phyloP scores from a whole-genome alignment of 176 grass and related monocot species.

The Phyllostachys edulis region DNA sequence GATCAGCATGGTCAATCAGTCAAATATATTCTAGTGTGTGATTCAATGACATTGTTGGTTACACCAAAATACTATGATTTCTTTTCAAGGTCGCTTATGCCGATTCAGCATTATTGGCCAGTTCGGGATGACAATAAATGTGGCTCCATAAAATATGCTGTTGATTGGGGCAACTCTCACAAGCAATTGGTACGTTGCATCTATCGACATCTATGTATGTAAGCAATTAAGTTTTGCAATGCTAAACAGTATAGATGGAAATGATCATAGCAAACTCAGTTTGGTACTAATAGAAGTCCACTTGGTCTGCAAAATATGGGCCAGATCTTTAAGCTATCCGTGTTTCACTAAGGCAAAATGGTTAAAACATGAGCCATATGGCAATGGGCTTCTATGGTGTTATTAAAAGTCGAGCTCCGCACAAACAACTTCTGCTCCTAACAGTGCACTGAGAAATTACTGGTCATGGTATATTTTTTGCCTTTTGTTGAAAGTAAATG shows the following conservation, averaged over 20 bases:
- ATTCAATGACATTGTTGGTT: slow-evolving; percentile 76
- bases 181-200: slow-evolving; percentile 55
- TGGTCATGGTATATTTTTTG: neutral
- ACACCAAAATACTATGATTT: slow-evolving; percentile 84
- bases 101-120: slow-evolving; percentile 85
- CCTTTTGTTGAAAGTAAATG: neutral
- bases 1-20: slow-evolving; percentile 89
- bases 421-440: neutral
- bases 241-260: slow-evolving; percentile 10
- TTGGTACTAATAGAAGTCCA: neutral
- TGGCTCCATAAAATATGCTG: slow-evolving; percentile 77
- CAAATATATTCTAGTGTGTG: slow-evolving; percentile 91
- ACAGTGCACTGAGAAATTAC: neutral
- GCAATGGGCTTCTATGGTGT: neutral
- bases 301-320: neutral
- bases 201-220: slow-evolving; percentile 9
- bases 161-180: slow-evolving; percentile 91
- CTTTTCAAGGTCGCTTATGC: slow-evolving; percentile 78
- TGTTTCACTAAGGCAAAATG: neutral
- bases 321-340: neutral
- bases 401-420: neutral
- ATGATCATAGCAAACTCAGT: slow-evolving; percentile 8
- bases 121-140: slow-evolving; percentile 66
- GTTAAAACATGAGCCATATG: neutral
- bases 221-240: neutral